Base-by-base conservation (phyloP, 2,329 filamentous ascomycete genomes). In the Scopulariopsis brevicaulis region DNA sequence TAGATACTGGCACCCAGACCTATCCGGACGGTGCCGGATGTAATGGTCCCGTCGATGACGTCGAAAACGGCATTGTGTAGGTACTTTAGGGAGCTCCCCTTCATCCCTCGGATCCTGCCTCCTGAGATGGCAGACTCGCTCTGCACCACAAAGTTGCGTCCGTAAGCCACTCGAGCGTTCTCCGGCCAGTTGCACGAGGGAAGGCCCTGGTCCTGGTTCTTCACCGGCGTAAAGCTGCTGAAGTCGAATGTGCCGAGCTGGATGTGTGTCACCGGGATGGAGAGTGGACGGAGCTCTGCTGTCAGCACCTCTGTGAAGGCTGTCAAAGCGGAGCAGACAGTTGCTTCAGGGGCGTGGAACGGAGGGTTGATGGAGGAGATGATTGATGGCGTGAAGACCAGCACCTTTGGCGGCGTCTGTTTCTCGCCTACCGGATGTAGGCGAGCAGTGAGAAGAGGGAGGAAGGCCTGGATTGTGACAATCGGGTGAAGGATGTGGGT, bases 161-260 rank as follows among this genome's bases (percentile, higher is more conserved):
- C 83, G 68, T 87, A 87, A n/a, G 78, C 75, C 61, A 79, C 74
- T 46, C 83, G 75, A 14, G 82, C 80, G 34, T 76, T 74, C 52
- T 84, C 79, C 7, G 83, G 77, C 87, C 87, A 90, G 55, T 80
- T 74, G 2, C 85, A 74, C 12, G 77, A 73, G 37, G 77, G 69
- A 24, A 74, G 66, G 25, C 67, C 72, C 50, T 72, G 70, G 53
- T 60, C 48, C 28, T 28, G 53, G 14, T 18, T 34, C 18, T 28
- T 70, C 65, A 53, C 63, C 32, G 79, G 80, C 2, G 78, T 78
- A 71, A 86, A 84, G 61, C 85, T 78, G 7, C 84, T 83, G 65
- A 93, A 85, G 71, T 97, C 93, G 68, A 99, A 90, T 24, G 90
- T 92, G 59, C 94, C 94, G 1, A 97, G 84, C 71, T 93, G 90